These are phyloP conservation scores for Fusarium guadeloupense DNA, from an alignment of 2,329 filamentous ascomycete species.

Conservation along the genomic window DNA sequence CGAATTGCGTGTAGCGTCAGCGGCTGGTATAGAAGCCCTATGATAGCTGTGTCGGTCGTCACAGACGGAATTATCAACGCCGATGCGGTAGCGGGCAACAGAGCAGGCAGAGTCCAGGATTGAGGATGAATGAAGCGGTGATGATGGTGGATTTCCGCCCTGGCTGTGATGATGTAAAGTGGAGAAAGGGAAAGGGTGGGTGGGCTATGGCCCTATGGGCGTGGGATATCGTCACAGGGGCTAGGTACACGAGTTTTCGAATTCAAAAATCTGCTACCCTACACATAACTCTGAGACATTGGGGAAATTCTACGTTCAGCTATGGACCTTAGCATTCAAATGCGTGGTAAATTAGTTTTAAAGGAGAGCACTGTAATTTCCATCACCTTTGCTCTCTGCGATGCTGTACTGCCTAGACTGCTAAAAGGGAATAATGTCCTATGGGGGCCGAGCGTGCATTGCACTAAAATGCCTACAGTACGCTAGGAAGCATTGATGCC, in stretches of 20 bases:
- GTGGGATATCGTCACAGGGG: conserved; percentile 10
- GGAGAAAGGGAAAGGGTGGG: conserved; percentile 27
- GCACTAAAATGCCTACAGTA: too few relatives aligned
- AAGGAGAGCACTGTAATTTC: too few relatives aligned
- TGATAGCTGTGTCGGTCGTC: not conserved
- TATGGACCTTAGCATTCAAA: too few relatives aligned
- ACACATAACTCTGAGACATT: too few relatives aligned
- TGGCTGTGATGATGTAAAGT: conserved; percentile 33
- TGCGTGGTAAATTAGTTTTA: too few relatives aligned
- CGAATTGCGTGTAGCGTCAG: not conserved
- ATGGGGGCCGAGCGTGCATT: too few relatives aligned
- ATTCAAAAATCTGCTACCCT: not conserved
- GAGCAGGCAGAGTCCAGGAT: not conserved
- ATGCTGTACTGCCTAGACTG: too few relatives aligned
- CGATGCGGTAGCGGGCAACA: not conserved
- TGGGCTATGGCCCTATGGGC: conserved; percentile 36
- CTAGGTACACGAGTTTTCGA: not conserved
- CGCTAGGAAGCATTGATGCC: not conserved
- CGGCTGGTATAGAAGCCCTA: not conserved
- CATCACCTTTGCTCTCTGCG: too few relatives aligned
- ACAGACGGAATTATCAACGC: conserved; percentile 2
- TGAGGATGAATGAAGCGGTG: conserved; percentile 2
- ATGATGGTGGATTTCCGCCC: conserved; percentile 22
- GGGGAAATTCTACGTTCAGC: too few relatives aligned
- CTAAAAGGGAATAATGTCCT: too few relatives aligned